Evolutionary conservation across 2,329 filamentous ascomycete species (phyloP), one percentile per base, ranked within the genome.

Genomic region (Stachybotrys chartarum): DNA sequence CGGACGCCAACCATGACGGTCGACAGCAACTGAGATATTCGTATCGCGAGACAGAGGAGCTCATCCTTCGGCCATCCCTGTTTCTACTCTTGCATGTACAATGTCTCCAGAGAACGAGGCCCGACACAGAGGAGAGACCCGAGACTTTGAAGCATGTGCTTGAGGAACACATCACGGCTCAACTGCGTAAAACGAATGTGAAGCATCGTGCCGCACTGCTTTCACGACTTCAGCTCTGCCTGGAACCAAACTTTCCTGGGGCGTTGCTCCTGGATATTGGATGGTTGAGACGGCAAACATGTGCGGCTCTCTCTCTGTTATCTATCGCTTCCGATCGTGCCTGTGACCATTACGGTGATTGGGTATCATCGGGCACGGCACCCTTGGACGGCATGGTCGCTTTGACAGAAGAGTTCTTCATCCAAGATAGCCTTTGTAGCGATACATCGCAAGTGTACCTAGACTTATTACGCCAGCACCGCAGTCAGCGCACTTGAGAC

Each of bases 1-100:
- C n/a, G n/a, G n/a, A n/a, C n/a, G 24, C 16, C 5, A n/a, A 31
- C 6, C 6, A 47, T 31, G 7, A 49, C 18, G 17, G 12, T 18
- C 47, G 11, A 49, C 17, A 24, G 12, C 14, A 18, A 24, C 24
- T 50, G 45, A 45, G 49, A 24, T 42, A 31, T 16, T 32, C 32
- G 11, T 54, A 55, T 18, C 30, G 7, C 18, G 54, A 55, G 30
- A 52, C 49, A 16, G 18, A 48, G 31, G 54, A 55, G 54, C 48
- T 55, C 16, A 30, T 51, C 11, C 49, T 55, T 7, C 48, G 54
- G 10, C 54, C 49, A 16, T 51, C 39, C n/a, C 50, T 55, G 3
- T 55, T 31, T 24, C 10, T 55, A 12, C 18, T 51, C 6, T 11
- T 55, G 11, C 49, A 55, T 24, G 32, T 32, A 5, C 3, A 49